Conservation (phyloP, 1,139 yeast species). For the Geotrichum bryndzae region DNA sequence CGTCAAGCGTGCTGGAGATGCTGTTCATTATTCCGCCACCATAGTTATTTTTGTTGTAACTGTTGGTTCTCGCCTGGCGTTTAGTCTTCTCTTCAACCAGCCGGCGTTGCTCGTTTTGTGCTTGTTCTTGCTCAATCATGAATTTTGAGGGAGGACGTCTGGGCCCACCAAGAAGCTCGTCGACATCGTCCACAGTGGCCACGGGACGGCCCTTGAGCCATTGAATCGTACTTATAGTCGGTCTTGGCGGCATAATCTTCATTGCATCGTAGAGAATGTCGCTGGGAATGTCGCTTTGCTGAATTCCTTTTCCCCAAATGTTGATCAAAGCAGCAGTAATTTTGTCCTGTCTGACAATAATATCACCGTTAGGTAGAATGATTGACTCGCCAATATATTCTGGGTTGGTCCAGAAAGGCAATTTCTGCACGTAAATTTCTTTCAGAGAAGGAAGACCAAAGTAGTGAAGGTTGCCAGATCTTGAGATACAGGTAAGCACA, state of each 20-base stretch:
- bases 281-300: conserved; percentile 25
- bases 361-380: conserved; percentile 66
- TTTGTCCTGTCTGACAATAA: conserved; percentile 52
- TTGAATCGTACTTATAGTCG: conserved; percentile 70
- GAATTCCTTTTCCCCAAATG: conserved; percentile 39
- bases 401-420: conserved; percentile 42
- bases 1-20: conserved; percentile 30
- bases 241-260: conserved; percentile 63
- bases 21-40: conserved; percentile 26
- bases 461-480: conserved; percentile 40
- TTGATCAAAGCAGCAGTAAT: conserved; percentile 53
- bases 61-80: conserved; percentile 10
- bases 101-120: conserved; percentile 24
- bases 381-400: conserved; percentile 38
- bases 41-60: conserved; percentile 18
- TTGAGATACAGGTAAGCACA: conserved; percentile 39
- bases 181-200: conserved; percentile 52
- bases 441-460: conserved; percentile 50
- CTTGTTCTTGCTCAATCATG: conserved; percentile 28
- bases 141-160: conserved; percentile 36
- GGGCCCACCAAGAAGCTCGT: conserved; percentile 38
- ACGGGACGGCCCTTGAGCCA: conserved; percentile 79
- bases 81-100: conserved; percentile 16
- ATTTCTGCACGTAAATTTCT: conserved; percentile 41
- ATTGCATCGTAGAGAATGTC: conserved; percentile 42